Percentiles rank a stretch among this genome's conserved stretches.
Evolutionary conservation across 768 basidiomycete genomes (phyloP).

Genomic region (Pulveroboletus ravenelii): DNA sequence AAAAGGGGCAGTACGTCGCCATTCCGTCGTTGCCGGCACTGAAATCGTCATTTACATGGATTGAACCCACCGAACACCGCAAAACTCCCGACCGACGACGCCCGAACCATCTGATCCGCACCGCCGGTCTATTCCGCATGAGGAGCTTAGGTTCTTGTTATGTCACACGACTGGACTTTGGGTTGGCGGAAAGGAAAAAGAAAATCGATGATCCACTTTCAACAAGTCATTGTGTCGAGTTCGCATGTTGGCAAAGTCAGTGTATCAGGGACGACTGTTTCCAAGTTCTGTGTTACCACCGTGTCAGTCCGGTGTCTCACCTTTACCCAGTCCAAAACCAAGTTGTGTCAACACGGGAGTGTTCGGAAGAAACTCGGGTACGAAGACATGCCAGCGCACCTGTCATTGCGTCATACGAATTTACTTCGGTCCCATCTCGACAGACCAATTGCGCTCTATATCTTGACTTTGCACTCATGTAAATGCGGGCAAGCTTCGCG

Average conservation of each 20-base stretch:
- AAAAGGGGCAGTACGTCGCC: not conserved
- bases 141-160: not conserved
- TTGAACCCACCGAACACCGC: constrained; percentile 4
- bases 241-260: not conserved
- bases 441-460: too few relatives aligned
- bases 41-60: not conserved
- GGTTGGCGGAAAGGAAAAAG: not conserved
- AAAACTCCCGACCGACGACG: not conserved
- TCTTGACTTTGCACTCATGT: too few relatives aligned
- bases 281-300: not conserved
- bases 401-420: not conserved
- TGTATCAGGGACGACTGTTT: not conserved
- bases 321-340: not conserved
- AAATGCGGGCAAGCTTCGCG: too few relatives aligned
- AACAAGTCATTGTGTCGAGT: too few relatives aligned
- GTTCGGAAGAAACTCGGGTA: not conserved
- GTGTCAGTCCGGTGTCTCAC: not conserved
- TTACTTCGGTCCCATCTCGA: too few relatives aligned
- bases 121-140: constrained; percentile 4
- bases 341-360: not conserved
- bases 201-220: not conserved
- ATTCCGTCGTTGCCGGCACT: not conserved
- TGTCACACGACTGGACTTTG: not conserved
- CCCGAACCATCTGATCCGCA: not conserved
- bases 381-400: not conserved